phyloP scores from a whole-genome alignment of 306 rosid species.

The Alnus glutinosa region DNA sequence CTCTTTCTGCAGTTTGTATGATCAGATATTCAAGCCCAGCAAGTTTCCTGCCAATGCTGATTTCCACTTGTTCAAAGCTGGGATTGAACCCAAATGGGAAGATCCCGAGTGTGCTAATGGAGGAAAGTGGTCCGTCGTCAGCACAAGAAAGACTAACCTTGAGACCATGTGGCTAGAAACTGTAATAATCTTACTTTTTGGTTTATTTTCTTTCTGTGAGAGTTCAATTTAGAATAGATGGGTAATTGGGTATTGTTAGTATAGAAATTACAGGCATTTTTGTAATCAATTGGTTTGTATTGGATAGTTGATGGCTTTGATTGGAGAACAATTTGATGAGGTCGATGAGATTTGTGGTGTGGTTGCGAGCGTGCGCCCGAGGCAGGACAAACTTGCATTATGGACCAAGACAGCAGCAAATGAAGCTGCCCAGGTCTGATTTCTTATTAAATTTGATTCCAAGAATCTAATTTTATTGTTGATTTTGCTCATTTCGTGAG shows the following conservation, averaged over 20 bases:
- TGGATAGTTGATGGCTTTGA: slow-evolving; percentile 86
- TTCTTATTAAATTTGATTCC: neutral
- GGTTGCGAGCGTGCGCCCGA: slow-evolving; percentile 90
- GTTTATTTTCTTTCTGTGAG: neutral
- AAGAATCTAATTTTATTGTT: slow-evolving; percentile 12
- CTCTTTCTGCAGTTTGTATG: slow-evolving; percentile 58
- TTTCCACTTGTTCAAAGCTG: slow-evolving; percentile 83
- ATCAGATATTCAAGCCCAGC: slow-evolving; percentile 87
- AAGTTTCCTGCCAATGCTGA: slow-evolving; percentile 65
- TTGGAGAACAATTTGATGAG: slow-evolving; percentile 95
- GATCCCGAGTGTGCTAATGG: slow-evolving; percentile 98
- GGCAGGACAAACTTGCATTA: slow-evolving; percentile 85
- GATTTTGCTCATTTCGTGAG: neutral
- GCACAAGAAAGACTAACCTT: slow-evolving; percentile 60
- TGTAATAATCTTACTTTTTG: slow-evolving; percentile 37
- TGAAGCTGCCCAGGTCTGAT: slow-evolving; percentile 87
- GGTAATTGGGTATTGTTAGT: neutral
- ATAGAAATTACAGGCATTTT: neutral
- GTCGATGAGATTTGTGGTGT: slow-evolving; percentile 91
- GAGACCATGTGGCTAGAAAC: slow-evolving; percentile 97
- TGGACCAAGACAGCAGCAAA: slow-evolving; percentile 97
- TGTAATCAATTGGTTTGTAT: slow-evolving; percentile 8
- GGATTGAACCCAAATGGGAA: slow-evolving; percentile 97
- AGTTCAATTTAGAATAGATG: neutral
- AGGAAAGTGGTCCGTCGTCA: slow-evolving; percentile 82